A percentile compares a stretch with the other conserved stretches of the same genome.
Evolutionary conservation across 345 rosid genomes (phyloP).

Genomic region (Eucalyptus albens): DNA sequence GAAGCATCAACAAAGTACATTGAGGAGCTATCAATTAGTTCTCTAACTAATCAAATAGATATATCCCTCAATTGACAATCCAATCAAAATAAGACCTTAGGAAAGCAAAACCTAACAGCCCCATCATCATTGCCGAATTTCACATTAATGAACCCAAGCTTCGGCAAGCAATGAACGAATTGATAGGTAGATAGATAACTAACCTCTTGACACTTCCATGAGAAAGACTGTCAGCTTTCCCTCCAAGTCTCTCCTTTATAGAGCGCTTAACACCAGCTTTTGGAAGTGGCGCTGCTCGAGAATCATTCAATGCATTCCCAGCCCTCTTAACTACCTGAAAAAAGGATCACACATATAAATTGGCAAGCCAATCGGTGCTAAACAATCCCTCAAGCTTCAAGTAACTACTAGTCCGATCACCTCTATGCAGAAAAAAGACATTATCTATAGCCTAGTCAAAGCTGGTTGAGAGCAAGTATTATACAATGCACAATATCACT

Average conservation of each 20-base stretch:
- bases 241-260: conserved; percentile 1
- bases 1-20: background rate
- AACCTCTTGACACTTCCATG: conserved; percentile 13
- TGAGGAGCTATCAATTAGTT: background rate
- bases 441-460: background rate
- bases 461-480: background rate
- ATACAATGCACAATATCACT: background rate
- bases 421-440: background rate
- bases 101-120: background rate
- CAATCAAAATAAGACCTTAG: background rate
- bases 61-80: background rate
- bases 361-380: background rate
- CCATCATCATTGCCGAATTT: background rate
- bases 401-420: background rate
- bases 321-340: conserved; percentile 20
- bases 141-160: background rate
- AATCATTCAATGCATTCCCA: background rate
- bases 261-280: conserved; percentile 11
- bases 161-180: background rate
- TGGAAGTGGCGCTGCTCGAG: background rate
- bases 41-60: background rate
- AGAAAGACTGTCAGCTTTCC: background rate
- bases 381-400: background rate
- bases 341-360: background rate
- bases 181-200: background rate